Percentiles rank a stretch among this genome's conserved stretches.
Evolutionary conservation across 768 basidiomycete genomes (phyloP).

Genomic region (Rubroboletus satanas): DNA sequence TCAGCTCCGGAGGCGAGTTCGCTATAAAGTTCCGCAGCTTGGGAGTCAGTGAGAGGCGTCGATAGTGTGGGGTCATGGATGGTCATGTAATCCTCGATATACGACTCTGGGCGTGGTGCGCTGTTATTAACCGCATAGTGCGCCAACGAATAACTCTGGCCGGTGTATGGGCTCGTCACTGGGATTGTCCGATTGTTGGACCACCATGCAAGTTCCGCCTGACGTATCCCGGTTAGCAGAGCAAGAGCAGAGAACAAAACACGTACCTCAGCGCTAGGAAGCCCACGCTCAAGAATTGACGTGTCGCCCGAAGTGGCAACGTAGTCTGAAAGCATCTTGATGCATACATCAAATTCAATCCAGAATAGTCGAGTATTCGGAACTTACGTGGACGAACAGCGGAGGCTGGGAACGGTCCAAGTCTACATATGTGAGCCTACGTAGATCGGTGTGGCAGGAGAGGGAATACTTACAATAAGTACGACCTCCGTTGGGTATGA

Average conservation of each 20-base stretch:
- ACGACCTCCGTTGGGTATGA: slow-evolving; percentile 92
- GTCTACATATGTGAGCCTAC: slow-evolving; percentile 40
- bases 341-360: background rate
- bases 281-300: slow-evolving; percentile 68
- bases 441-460: background rate
- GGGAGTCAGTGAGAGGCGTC: slow-evolving; percentile 54
- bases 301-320: slow-evolving; percentile 67
- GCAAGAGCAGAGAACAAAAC: background rate
- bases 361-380: background rate
- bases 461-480: slow-evolving; percentile 64
- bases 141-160: slow-evolving; percentile 59
- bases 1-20: slow-evolving; percentile 90
- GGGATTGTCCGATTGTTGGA: slow-evolving; percentile 60
- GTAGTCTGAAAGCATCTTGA: slow-evolving; percentile 87
- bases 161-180: slow-evolving; percentile 69
- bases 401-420: slow-evolving; percentile 92
- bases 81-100: slow-evolving; percentile 72
- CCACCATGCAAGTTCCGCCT: slow-evolving; percentile 89
- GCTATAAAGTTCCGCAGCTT: slow-evolving; percentile 67
- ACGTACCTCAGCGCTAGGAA: slow-evolving; percentile 78
- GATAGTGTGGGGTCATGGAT: slow-evolving; percentile 60
- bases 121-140: slow-evolving; percentile 77
- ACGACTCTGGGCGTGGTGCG: slow-evolving; percentile 88
- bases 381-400: slow-evolving; percentile 70
- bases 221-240: background rate